Percentiles rank a stretch among this genome's conserved stretches.
Conservation (phyloP, 164 flowering plant species). For the Chimonanthus salicifolius region DNA sequence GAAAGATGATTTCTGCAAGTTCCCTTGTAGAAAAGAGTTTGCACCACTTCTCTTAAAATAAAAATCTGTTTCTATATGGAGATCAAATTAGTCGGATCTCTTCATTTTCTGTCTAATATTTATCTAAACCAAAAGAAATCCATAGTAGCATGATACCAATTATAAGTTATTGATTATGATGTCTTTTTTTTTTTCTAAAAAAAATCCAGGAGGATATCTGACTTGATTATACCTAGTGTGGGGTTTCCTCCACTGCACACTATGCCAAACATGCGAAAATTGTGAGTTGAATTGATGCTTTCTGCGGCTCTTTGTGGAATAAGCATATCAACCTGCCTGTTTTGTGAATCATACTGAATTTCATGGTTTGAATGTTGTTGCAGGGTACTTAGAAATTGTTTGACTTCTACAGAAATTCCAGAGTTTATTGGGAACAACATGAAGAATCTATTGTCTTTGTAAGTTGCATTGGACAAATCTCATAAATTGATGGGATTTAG, state of each 20-base stretch:
- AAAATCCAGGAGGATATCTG: conserved; percentile 58
- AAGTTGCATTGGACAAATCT: conserved; percentile 18
- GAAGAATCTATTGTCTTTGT: conserved; percentile 32
- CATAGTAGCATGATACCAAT: not conserved
- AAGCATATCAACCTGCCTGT: not conserved
- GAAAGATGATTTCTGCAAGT: too few relatives aligned
- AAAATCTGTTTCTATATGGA: too few relatives aligned
- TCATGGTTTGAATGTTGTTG: conserved; percentile 4
- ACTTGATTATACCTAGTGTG: conserved; percentile 41
- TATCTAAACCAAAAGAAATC: too few relatives aligned
- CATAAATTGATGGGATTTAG: not conserved
- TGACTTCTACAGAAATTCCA: conserved; percentile 46
- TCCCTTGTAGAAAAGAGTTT: too few relatives aligned
- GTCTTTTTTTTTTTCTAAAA: not conserved
- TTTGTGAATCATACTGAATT: not conserved
- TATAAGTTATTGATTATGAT: not conserved
- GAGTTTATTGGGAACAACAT: conserved; percentile 30
- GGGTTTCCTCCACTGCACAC: conserved; percentile 45
- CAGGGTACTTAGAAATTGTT: conserved; percentile 67
- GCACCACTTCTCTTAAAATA: too few relatives aligned
- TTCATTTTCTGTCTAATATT: too few relatives aligned
- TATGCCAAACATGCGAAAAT: conserved; percentile 21
- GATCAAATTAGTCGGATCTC: too few relatives aligned
- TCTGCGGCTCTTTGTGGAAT: not conserved
- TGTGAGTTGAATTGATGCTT: conserved; percentile 41